These are phyloP conservation scores for Daedaleopsis nitida DNA, from an alignment of 768 basidiomycete genomes.

Conservation along the genomic window DNA sequence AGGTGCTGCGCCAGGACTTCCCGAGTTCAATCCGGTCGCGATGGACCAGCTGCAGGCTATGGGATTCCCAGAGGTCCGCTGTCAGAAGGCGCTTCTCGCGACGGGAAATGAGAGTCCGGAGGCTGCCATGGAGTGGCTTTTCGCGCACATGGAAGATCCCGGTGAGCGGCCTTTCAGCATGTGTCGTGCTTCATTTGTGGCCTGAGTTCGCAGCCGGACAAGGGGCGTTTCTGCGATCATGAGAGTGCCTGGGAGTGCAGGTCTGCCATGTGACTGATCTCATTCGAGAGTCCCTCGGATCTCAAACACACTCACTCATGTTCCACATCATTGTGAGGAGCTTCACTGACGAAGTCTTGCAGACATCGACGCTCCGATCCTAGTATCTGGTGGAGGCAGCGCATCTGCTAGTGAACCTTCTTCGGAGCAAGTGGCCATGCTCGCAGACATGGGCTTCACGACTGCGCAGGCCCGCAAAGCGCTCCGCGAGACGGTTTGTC, in stretches of 20 bases:
- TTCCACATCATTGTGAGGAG: too few relatives aligned
- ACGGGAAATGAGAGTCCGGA: conserved; percentile 79
- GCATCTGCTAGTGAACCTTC: conserved; percentile 52
- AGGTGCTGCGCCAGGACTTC: conserved; percentile 40
- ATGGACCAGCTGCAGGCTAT: conserved; percentile 80
- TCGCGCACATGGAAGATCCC: conserved; percentile 92
- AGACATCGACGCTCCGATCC: conserved; percentile 89
- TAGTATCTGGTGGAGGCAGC: conserved; percentile 31
- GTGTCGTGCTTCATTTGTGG: background rate
- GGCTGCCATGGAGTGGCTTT: conserved; percentile 94
- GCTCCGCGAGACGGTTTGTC: conserved; percentile 74
- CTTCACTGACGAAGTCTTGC: background rate
- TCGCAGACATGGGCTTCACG: conserved; percentile 94
- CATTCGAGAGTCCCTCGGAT: too few relatives aligned
- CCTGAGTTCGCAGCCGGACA: too few relatives aligned
- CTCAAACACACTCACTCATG: too few relatives aligned
- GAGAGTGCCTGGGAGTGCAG: too few relatives aligned
- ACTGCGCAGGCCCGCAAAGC: conserved; percentile 83
- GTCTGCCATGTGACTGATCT: too few relatives aligned
- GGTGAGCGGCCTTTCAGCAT: conserved; percentile 45
- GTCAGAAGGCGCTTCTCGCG: conserved; percentile 88
- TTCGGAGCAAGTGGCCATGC: conserved; percentile 67
- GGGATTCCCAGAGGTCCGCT: conserved; percentile 88
- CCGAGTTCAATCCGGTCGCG: conserved; percentile 73
- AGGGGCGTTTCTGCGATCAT: too few relatives aligned